Evolutionary conservation across 2,329 filamentous ascomycete genomes (phyloP), one percentile per base, ranked within the genome.

Genomic region (Pyricularia sp.): DNA sequence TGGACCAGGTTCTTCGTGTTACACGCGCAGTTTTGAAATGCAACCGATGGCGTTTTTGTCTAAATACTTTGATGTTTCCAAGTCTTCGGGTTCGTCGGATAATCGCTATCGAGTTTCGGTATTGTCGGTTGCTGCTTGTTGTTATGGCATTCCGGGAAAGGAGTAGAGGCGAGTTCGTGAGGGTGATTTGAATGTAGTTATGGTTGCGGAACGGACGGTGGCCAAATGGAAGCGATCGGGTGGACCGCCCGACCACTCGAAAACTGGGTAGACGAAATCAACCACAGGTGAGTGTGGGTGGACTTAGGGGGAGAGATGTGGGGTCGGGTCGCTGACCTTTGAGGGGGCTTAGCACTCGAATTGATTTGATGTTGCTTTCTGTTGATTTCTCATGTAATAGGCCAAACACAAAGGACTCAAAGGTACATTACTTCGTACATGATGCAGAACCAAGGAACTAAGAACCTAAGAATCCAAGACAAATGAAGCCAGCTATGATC

Each of bases 401-500:
- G 35, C 24, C 55, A 61, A 40, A 35, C 44, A n/a, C 33, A 35
- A 40, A 57, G 35, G 49, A 64, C 35, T 28, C 24, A 26, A 63
- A 49, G 53, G 24, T 16, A 35, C 33, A 35, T 35, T 35, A 35
- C 13, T 35, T 35, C 33, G 40, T 49, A 55, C 22, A 63, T 55
- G 61, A 55, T 62, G 53, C 63, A 60, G 40, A 8, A n/a, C 40
- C 40, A 49, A 49, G 40, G 10, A 8, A 2, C 19, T 6, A 49
- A 49, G 2, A 49, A 16, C 33, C 53, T 55, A 55, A 35, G 44
- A 65, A 40, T 40, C 62, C 30, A 63, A 30, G 40, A 62, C 69
- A 67, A 60, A 69, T 13, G 63, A 59, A 70, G 61, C 49, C 35
- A 55, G 16, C 53, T 26, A 26, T 57, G 59, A 31, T 59, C 19